Conservation (phyloP, 148 eudicot genomes). For the Persicaria maculosa region DNA sequence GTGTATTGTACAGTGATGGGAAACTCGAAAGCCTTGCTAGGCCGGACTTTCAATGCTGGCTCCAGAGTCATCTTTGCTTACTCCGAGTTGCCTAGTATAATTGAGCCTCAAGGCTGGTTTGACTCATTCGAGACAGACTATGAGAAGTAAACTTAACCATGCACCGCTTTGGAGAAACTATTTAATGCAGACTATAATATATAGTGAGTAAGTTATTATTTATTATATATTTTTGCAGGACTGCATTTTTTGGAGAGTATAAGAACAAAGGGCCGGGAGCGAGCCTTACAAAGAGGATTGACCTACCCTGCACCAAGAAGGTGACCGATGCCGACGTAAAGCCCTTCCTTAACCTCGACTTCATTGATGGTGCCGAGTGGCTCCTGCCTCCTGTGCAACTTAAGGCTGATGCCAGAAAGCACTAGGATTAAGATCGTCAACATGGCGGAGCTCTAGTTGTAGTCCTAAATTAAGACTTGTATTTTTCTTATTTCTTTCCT, state of each 20-base stretch:
- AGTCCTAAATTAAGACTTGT: no score
- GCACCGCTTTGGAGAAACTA: no score
- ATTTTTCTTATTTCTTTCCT: no score
- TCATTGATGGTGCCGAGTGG: not conserved
- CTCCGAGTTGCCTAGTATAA: not conserved
- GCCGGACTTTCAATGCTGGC: constrained; percentile 2
- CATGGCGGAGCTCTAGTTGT: not conserved
- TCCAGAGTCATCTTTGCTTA: constrained; percentile 8
- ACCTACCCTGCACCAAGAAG: not conserved
- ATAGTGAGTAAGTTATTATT: no score
- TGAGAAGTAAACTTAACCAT: not conserved
- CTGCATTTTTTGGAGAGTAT: not conserved
- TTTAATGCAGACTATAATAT: no score
- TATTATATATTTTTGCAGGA: no score
- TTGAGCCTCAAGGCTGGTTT: constrained; percentile 7
- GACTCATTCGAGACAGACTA: not conserved
- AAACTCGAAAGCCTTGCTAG: not conserved
- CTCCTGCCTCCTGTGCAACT: not conserved
- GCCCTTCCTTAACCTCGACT: not conserved
- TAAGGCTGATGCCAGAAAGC: not conserved
- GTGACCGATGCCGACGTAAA: not conserved
- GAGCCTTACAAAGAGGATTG: not conserved
- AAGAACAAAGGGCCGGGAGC: not conserved
- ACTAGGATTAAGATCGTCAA: not conserved
- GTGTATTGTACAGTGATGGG: not conserved